Percentiles rank a stretch among this genome's conserved stretches.
Conservation (phyloP, 1,284 basidiomycete species). For the Ustilago nuda region DNA sequence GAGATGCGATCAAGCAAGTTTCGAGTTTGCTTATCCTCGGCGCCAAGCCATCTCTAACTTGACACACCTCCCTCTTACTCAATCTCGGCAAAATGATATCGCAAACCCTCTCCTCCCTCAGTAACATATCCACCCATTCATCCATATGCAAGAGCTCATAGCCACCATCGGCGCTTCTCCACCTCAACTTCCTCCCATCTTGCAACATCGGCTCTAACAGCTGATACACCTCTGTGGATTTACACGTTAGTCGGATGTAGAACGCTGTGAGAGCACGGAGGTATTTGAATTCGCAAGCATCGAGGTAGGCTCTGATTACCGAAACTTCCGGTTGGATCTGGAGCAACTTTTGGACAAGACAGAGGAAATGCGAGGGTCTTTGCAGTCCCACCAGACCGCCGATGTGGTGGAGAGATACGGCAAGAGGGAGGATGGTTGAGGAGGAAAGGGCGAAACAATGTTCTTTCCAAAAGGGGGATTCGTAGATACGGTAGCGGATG, state of each 20-base stretch:
- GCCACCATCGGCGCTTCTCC: conserved; percentile 75
- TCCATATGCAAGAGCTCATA: conserved; percentile 86
- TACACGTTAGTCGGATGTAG: conserved; percentile 94
- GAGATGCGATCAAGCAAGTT: conserved; percentile 76
- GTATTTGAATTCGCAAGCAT: conserved; percentile 94
- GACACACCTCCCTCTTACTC: conserved; percentile 84
- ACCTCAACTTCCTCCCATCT: conserved; percentile 90
- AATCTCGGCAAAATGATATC: conserved; percentile 95
- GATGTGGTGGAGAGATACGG: conserved; percentile 82
- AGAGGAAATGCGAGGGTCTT: conserved; percentile 74
- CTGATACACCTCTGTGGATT: conserved; percentile 88
- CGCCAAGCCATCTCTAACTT: conserved; percentile 88
- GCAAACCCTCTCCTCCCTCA: conserved; percentile 91
- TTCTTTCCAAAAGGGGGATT: conserved; percentile 95
- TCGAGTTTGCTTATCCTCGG: conserved; percentile 76
- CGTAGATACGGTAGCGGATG: conserved; percentile 94
- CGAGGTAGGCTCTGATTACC: conserved; percentile 91
- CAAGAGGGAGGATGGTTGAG: conserved; percentile 91
- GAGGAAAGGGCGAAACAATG: conserved; percentile 74
- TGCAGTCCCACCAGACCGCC: conserved; percentile 76
- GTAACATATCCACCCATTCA: conserved; percentile 86
- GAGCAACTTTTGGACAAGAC: conserved; percentile 89
- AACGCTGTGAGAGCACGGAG: conserved; percentile 90
- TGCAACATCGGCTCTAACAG: conserved; percentile 91
- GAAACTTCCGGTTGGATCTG: conserved; percentile 98